Base-by-base conservation (phyloP, 2,329 filamentous ascomycete genomes). In the Incumbomyces lentus region DNA sequence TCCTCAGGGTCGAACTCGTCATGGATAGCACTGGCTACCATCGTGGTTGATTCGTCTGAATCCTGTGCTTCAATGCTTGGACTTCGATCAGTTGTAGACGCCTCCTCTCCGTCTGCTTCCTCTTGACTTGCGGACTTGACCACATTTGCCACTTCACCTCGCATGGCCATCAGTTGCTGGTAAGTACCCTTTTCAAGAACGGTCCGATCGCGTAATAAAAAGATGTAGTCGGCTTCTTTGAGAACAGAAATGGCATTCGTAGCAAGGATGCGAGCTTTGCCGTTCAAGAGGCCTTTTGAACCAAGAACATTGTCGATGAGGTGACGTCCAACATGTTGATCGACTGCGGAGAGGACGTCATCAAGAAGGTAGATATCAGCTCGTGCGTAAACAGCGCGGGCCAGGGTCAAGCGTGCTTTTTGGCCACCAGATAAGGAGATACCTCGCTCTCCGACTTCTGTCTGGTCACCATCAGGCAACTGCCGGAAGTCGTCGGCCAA, bases 341-440 rank as follows among this genome's bases (percentile, higher is more conserved):
- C 92, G n/a, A 98, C 92, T 1, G 93, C 92, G 13, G 90, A 96
- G 10, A 98, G 74, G 51, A 89, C 85, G 62, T 98, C 92, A 56
- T 98, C 92, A 10, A 98, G 74, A 11, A 98, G 74, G 60, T 96
- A 96, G 41, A 98, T 80, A 62, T 98, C 93, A n/a, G 92, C 88
- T 56, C 92, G 79, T 43, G 93, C 89, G 61, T 98, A 98, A 1
- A 98, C 92, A 26, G 93, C 90, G 62, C 92, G 79, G 34, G 92
- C 92, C 46, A 98, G 73, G 12, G 88, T 90, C 50, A 98, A 75
- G 52, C 92, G 85, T 46, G 92, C 90, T 68, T 95, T 98, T 62
- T 98, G 92, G 5, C 93, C 92, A 55, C 90, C 90, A 52, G 89
- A 95, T 18, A 98, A 71, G 2, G 90, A 96, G 49, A 98, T 98